These are phyloP conservation scores for Fusarium udum DNA, from an alignment of 2,329 filamentous ascomycete species.

Conservation along the genomic window DNA sequence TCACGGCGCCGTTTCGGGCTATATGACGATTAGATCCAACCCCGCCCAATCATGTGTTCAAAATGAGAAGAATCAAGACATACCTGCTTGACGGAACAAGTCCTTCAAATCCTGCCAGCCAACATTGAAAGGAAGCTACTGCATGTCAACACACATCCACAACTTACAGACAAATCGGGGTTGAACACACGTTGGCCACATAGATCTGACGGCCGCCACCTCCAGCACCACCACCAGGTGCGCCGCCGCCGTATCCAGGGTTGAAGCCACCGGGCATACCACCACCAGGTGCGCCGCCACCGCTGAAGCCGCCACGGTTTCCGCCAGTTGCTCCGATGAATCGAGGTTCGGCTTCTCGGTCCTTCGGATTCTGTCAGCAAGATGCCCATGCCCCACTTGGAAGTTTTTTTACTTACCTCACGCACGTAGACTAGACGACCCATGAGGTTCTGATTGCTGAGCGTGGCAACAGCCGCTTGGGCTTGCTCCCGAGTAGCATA, in stretches of 20 bases:
- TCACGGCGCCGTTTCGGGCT: constrained; percentile 77
- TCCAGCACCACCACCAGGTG: constrained; percentile 58
- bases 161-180: constrained; percentile 9
- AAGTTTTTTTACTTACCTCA: constrained; percentile 71
- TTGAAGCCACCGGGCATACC: constrained; percentile 64
- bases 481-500: constrained; percentile 99
- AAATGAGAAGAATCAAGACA: constrained; percentile 51
- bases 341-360: constrained; percentile 96
- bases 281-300: constrained; percentile 55
- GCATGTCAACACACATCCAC: constrained; percentile 30
- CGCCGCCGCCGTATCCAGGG: constrained; percentile 64
- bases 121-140: constrained; percentile 92
- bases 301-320: constrained; percentile 69
- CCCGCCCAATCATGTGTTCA: neutral
- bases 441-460: constrained; percentile 99
- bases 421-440: constrained; percentile 97
- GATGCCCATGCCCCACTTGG: too few species aligned
- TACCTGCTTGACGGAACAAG: constrained; percentile 96
- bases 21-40: constrained; percentile 18
- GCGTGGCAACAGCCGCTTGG: constrained; percentile 93
- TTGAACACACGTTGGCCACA: constrained; percentile 90
- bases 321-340: constrained; percentile 81
- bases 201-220: constrained; percentile 86
- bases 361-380: constrained; percentile 60
- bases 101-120: constrained; percentile 99